phyloP scores from a whole-genome alignment of 495 filamentous ascomycete species.

The Penicillium lagena region DNA sequence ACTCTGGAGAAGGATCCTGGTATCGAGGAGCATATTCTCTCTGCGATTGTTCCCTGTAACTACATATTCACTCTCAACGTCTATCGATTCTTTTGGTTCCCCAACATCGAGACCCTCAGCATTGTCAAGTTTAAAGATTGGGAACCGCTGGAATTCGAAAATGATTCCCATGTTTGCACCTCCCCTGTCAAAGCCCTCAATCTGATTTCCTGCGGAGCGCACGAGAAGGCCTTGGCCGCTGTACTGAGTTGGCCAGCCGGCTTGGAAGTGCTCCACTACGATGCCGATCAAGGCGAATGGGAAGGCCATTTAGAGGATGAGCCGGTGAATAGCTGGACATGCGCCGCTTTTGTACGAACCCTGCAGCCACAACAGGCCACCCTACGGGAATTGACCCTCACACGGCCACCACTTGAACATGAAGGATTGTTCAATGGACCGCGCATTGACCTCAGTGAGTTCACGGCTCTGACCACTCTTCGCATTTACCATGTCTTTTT shows the following conservation, averaged over 20 bases:
- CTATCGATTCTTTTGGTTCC: neutral
- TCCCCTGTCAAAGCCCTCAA: conserved; percentile 7
- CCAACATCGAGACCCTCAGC: conserved; percentile 1
- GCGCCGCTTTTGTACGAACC: conserved; percentile 13
- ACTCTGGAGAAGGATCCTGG: neutral
- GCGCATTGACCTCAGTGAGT: conserved; percentile 9
- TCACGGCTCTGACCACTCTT: conserved; percentile 7
- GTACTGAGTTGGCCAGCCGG: conserved; percentile 11
- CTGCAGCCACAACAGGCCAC: conserved; percentile 6
- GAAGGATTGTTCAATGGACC: conserved; percentile 11
- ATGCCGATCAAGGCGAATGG: conserved; percentile 11
- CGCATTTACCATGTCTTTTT: conserved; percentile 13
- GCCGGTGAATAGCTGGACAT: conserved; percentile 5
- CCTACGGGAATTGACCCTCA: conserved; percentile 10
- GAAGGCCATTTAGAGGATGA: neutral
- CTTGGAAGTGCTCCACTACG: conserved; percentile 12
- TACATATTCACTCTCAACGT: neutral
- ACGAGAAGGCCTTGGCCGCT: conserved; percentile 8
- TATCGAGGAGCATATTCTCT: neutral
- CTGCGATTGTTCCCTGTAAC: neutral
- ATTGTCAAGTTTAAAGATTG: conserved; percentile 2
- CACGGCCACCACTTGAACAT: conserved; percentile 7
- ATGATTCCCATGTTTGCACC: conserved; percentile 10
- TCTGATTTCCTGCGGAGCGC: conserved; percentile 10
- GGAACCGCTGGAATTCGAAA: conserved; percentile 3